Base-by-base conservation (phyloP, 2,329 filamentous ascomycete genomes). In the Colletotrichum incanum region DNA sequence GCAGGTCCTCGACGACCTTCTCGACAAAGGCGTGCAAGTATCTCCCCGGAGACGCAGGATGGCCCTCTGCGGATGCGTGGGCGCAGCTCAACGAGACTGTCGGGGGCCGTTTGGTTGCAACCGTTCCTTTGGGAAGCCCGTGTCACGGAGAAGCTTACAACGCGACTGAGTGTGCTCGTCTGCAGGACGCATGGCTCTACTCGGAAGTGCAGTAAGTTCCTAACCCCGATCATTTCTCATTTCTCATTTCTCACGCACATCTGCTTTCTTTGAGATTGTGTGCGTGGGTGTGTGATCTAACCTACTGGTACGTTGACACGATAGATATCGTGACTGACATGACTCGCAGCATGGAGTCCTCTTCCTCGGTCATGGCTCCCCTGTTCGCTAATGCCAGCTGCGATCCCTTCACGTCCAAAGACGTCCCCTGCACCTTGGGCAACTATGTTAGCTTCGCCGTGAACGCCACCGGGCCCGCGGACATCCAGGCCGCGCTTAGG, bases 381-480 rank as follows among this genome's bases (percentile, higher is more conserved):
- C 71, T 76, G 56, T 80, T 78, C 58, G 74, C 78, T 47, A 80
- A 80, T 69, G 55, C 76, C 23, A 79, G 74, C 62, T 81, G 80
- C 60, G 73, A 74, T 49, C 77, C 77, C 20, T 77, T 78, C 65
- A 68, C 73, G 45, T 7, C 83, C 74, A 71, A 83, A 81, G 72
- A 78, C 79, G 31, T 83, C 2, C 79, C 76, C 31, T 83, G 84
- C 73, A 73, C 76, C 1, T 45, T 83, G 26, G 83, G 82, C 5
- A 81, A 77, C 43, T 82, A 82, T 54, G 75, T 80, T 18, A 52
- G 58, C 34, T 79, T 79, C 64, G 73, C 76, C 56, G 74, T 79
- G 14, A 67, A 74, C 39, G 72, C 67, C n/a, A 43, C 69, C 34
- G 61, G 65, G 18, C 56, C 64, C 41, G 83, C 83, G 73, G 80